These are phyloP conservation scores for Amphibolis antarctica DNA, from an alignment of 106 monocot species.

Conservation along the genomic window DNA sequence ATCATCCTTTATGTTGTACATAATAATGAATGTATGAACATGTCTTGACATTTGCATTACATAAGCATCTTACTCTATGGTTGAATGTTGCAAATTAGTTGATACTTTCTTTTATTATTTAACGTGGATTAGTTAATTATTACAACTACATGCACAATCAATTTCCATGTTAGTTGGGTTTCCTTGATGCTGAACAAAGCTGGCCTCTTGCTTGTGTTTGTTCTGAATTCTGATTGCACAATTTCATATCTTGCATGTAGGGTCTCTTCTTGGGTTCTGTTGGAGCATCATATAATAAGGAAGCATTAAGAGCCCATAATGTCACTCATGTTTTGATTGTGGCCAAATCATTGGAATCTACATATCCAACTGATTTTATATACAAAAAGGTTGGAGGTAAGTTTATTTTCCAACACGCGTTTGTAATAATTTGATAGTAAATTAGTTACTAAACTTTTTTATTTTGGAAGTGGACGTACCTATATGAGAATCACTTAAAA, in stretches of 20 bases:
- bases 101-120: no score
- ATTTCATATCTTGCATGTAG: conserved; percentile 14
- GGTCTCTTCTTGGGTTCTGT: conserved; percentile 81
- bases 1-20: no score
- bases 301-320: conserved; percentile 40
- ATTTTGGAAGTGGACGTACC: no score
- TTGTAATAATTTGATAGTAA: conserved; percentile 1
- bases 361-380: conserved; percentile 60
- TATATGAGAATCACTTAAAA: no score
- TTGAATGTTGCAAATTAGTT: no score
- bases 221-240: not conserved
- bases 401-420: not conserved
- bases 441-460: no score
- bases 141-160: no score
- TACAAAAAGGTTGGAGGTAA: conserved; percentile 83
- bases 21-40: no score
- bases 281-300: conserved; percentile 52
- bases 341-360: conserved; percentile 55
- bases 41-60: no score
- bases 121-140: no score
- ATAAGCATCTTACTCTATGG: no score
- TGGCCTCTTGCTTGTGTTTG: no score
- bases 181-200: not conserved
- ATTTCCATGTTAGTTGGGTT: not conserved
- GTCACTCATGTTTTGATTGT: conserved; percentile 72